Conservation (phyloP, 1,284 basidiomycete species). For the Apiotrichum laibachii region DNA sequence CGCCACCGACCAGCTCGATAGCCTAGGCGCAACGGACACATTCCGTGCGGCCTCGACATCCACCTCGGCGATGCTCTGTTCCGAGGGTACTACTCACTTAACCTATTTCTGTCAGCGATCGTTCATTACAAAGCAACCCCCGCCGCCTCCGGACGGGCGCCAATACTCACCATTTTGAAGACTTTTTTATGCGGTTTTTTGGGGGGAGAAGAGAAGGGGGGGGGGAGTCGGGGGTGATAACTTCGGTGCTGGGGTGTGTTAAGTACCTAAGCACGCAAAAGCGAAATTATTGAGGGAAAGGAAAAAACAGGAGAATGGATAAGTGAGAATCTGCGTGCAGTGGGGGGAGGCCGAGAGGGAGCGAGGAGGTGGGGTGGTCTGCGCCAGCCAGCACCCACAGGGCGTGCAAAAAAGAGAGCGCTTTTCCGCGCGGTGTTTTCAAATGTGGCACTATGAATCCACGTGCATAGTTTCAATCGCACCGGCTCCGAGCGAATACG, state of each 20-base stretch:
- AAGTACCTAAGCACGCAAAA: constrained; percentile 5
- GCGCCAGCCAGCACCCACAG: no score
- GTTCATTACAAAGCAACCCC: not conserved
- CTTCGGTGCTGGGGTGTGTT: constrained; percentile 2
- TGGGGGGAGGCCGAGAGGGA: not conserved
- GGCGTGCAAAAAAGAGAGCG: not conserved
- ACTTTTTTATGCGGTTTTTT: constrained; percentile 23
- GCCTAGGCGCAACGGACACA: no score
- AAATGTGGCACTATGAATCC: not conserved
- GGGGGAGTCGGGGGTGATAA: constrained; percentile 2
- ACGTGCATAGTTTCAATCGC: not conserved
- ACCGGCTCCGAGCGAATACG: no score
- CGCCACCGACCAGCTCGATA: no score
- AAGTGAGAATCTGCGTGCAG: constrained; percentile 1
- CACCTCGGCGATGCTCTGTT: no score
- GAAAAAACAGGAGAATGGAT: not conserved
- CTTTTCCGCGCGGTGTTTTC: not conserved
- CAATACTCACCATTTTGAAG: constrained; percentile 45
- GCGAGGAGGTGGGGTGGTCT: not conserved
- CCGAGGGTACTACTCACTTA: constrained; percentile 33
- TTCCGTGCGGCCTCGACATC: no score
- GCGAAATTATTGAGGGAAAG: not conserved
- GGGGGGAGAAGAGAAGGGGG: constrained; percentile 8
- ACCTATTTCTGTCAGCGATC: constrained; percentile 36
- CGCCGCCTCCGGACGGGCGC: not conserved